phyloP scores from a whole-genome alignment of 805 yeast genomes.

The Wickerhamomyces chaumierensis region DNA sequence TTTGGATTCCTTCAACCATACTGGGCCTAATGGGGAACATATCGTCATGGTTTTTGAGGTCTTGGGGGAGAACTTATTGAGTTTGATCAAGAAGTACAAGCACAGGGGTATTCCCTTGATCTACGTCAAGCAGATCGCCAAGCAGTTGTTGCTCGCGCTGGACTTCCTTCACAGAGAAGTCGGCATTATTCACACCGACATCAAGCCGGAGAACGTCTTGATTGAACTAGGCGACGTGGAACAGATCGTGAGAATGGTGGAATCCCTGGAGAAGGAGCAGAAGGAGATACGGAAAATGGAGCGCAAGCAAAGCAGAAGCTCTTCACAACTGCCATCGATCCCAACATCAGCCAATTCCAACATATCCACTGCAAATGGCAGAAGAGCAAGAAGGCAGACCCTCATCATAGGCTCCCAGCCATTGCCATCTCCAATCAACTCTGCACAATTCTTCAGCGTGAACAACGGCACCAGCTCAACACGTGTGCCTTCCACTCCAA shows the following conservation, averaged over 20 bases:
- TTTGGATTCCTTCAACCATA: slow-evolving; percentile 74
- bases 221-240: slow-evolving; percentile 81
- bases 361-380: slow-evolving; percentile 17
- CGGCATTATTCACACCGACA: slow-evolving; percentile 66
- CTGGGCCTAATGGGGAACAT: slow-evolving; percentile 87
- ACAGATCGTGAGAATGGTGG: slow-evolving; percentile 58
- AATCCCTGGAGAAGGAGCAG: slow-evolving; percentile 42
- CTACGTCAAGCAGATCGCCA: slow-evolving; percentile 72
- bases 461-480: slow-evolving; percentile 4
- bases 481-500: too few species aligned
- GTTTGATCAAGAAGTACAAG: slow-evolving; percentile 66
- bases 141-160: slow-evolving; percentile 62
- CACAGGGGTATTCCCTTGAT: slow-evolving; percentile 71
- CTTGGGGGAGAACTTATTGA: slow-evolving; percentile 83
- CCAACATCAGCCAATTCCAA: slow-evolving; percentile 13
- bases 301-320: slow-evolving; percentile 23
- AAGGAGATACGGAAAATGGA: slow-evolving; percentile 30
- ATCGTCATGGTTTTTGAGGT: slow-evolving; percentile 97
- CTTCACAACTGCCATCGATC: slow-evolving; percentile 8
- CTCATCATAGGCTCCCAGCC: slow-evolving; percentile 89
- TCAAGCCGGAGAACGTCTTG: slow-evolving; percentile 66
- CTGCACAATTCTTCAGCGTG: slow-evolving; percentile 25
- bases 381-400: slow-evolving; percentile 57
- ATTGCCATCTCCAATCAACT: slow-evolving; percentile 74
- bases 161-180: slow-evolving; percentile 64